Evolutionary conservation across 2,329 filamentous ascomycete species (phyloP).

Genomic region (Aureobasidium sp.): DNA sequence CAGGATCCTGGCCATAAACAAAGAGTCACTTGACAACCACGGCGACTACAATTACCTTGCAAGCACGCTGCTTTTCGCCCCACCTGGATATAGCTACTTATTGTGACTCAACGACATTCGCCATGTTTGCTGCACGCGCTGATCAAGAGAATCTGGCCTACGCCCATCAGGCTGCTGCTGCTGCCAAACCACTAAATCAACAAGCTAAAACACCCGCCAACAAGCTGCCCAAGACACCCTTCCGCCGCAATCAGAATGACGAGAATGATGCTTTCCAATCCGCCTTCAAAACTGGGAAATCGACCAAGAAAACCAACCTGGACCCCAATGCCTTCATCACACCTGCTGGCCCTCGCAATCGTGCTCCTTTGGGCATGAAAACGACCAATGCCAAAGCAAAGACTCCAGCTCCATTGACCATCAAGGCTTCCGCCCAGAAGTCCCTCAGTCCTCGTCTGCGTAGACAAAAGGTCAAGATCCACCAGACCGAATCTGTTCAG

Average conservation of each 20-base stretch:
- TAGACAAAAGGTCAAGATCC: slow-evolving; percentile 53
- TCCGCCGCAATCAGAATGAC: slow-evolving; percentile 70
- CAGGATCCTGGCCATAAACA: not conserved
- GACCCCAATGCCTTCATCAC: slow-evolving; percentile 66
- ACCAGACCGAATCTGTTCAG: slow-evolving; percentile 46
- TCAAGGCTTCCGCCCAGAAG: slow-evolving; percentile 32
- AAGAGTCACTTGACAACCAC: not conserved
- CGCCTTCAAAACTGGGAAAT: slow-evolving; percentile 54
- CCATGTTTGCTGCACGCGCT: slow-evolving; percentile 64
- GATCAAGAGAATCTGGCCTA: slow-evolving; percentile 87
- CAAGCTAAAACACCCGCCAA: slow-evolving; percentile 72
- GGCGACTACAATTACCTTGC: not conserved
- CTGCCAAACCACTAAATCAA: slow-evolving; percentile 66
- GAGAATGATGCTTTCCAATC: slow-evolving; percentile 68
- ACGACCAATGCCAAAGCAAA: slow-evolving; percentile 90
- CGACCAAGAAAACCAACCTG: slow-evolving; percentile 45
- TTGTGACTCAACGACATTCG: slow-evolving; percentile 19
- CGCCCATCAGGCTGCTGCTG: slow-evolving; percentile 62
- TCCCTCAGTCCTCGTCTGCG: slow-evolving; percentile 52
- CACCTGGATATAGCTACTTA: not conserved
- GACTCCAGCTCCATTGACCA: slow-evolving; percentile 49
- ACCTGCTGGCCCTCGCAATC: slow-evolving; percentile 65
- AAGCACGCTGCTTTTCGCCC: not conserved
- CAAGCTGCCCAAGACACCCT: slow-evolving; percentile 73
- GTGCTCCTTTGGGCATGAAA: slow-evolving; percentile 85